Percentiles rank a stretch among this genome's conserved stretches.
These are phyloP conservation scores for Letharia columbiana DNA, from an alignment of 495 filamentous ascomycete genomes.

Conservation along the genomic window DNA sequence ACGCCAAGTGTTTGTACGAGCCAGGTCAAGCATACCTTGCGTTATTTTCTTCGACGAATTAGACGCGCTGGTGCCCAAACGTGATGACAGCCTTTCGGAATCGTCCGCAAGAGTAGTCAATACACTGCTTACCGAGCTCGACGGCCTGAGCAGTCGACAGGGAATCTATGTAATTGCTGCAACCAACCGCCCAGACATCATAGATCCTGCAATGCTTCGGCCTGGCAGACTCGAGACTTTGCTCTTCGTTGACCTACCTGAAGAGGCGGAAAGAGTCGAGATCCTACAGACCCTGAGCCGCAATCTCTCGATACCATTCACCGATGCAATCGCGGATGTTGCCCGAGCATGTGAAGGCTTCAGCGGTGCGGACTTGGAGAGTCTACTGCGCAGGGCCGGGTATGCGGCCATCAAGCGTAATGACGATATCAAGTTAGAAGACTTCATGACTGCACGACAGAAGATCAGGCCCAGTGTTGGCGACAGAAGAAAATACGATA, in stretches of 20 bases:
- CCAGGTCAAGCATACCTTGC: constrained; percentile 77
- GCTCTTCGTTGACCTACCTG: constrained; percentile 84
- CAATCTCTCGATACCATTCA: constrained; percentile 45
- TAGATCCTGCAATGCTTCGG: constrained; percentile 89
- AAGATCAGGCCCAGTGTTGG: constrained; percentile 76
- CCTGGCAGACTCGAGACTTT: constrained; percentile 84
- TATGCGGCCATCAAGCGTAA: constrained; percentile 63
- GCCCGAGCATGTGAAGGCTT: constrained; percentile 75
- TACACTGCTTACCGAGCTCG: constrained; percentile 90
- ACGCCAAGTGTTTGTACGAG: constrained; percentile 83
- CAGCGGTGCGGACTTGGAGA: constrained; percentile 82
- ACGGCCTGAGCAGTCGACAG: constrained; percentile 69
- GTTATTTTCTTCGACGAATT: constrained; percentile 98
- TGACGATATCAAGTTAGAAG: constrained; percentile 53
- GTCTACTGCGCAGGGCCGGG: constrained; percentile 66
- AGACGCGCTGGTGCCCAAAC: constrained; percentile 79
- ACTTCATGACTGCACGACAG: constrained; percentile 67
- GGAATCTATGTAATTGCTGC: constrained; percentile 95
- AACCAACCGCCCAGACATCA: constrained; percentile 92
- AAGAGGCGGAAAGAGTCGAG: constrained; percentile 66
- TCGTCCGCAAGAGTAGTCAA: constrained; percentile 86
- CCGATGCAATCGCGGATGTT: constrained; percentile 42
- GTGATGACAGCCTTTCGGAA: constrained; percentile 74
- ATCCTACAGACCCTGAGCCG: constrained; percentile 72
- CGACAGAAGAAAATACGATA: constrained; percentile 61